phyloP scores from a whole-genome alignment of 257 asterid species.

The Cynanchum wilfordii region DNA sequence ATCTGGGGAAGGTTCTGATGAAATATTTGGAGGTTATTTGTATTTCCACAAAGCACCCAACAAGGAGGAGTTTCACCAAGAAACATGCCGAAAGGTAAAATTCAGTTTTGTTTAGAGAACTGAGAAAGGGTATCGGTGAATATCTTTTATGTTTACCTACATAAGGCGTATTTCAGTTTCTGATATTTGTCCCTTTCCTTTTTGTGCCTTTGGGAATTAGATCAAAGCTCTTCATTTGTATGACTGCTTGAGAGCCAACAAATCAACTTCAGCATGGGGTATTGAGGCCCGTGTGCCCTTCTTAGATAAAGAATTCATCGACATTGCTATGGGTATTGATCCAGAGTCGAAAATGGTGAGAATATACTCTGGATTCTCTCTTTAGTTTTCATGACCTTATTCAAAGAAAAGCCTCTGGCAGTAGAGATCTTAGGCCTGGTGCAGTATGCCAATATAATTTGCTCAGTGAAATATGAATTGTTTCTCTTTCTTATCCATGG shows the following conservation, averaged over 20 bases:
- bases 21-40: slow-evolving; percentile 95
- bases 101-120: background rate
- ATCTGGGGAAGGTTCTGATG: slow-evolving; percentile 99
- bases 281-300: slow-evolving; percentile 99
- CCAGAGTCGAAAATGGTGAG: slow-evolving; percentile 91
- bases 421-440: background rate
- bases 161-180: background rate
- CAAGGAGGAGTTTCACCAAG: slow-evolving; percentile 89
- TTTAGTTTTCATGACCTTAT: background rate
- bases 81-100: slow-evolving; percentile 89
- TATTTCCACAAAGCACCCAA: slow-evolving; percentile 97
- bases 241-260: slow-evolving; percentile 95
- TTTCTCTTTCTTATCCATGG: background rate
- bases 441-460: background rate
- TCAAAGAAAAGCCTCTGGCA: background rate
- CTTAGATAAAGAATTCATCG: slow-evolving; percentile 89
- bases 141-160: background rate
- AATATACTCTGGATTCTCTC: slow-evolving; percentile 17
- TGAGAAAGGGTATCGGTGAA: background rate
- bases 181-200: slow-evolving; percentile 9
- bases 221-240: slow-evolving; percentile 98
- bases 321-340: slow-evolving; percentile 83
- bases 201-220: slow-evolving; percentile 33
- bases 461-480: background rate
- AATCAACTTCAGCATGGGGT: slow-evolving; percentile 98